phyloP scores from a whole-genome alignment of 306 rosid genomes.

The Potentilla sterilis region DNA sequence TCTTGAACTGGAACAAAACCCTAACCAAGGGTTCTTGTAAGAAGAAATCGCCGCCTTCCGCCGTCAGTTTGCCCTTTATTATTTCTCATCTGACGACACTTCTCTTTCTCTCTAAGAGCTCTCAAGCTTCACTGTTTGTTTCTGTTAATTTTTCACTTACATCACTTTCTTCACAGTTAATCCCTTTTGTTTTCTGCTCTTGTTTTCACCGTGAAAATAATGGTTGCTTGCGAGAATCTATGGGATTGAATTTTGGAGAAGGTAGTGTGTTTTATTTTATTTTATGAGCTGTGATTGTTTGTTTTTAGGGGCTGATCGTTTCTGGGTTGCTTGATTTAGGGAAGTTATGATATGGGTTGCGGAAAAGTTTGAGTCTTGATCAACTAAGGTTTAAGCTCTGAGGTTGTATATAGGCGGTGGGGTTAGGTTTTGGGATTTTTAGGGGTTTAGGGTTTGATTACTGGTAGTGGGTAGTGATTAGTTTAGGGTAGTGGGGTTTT shows the following conservation, averaged over 20 bases:
- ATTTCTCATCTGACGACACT: neutral
- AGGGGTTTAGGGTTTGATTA: conserved; percentile 35
- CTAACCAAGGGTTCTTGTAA: conserved; percentile 73
- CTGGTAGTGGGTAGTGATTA: conserved; percentile 21
- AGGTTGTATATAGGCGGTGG: conserved; percentile 37
- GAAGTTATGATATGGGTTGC: conserved; percentile 23
- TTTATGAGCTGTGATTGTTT: conserved; percentile 3
- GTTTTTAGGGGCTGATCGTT: conserved; percentile 26
- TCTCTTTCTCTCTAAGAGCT: conserved; percentile 7
- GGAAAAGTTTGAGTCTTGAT: conserved; percentile 32
- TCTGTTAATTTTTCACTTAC: neutral
- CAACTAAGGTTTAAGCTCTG: conserved; percentile 28
- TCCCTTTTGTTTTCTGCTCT: neutral
- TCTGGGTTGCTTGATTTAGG: conserved; percentile 11
- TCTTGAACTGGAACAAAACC: conserved; percentile 65
- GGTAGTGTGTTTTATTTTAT: neutral
- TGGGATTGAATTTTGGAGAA: conserved; percentile 16
- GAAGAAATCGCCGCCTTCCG: conserved; percentile 69
- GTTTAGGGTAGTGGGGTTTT: conserved; percentile 4
- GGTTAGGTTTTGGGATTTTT: conserved; percentile 26
- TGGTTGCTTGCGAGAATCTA: conserved; percentile 18
- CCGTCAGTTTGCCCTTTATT: conserved; percentile 8
- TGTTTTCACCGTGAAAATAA: conserved; percentile 19
- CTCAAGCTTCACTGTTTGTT: conserved; percentile 12
- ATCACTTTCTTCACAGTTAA: neutral